A percentile compares a stretch with the other conserved stretches of the same genome.
These are phyloP conservation scores for Lanmaoa rubissima DNA, from an alignment of 768 basidiomycete species.

Conservation along the genomic window DNA sequence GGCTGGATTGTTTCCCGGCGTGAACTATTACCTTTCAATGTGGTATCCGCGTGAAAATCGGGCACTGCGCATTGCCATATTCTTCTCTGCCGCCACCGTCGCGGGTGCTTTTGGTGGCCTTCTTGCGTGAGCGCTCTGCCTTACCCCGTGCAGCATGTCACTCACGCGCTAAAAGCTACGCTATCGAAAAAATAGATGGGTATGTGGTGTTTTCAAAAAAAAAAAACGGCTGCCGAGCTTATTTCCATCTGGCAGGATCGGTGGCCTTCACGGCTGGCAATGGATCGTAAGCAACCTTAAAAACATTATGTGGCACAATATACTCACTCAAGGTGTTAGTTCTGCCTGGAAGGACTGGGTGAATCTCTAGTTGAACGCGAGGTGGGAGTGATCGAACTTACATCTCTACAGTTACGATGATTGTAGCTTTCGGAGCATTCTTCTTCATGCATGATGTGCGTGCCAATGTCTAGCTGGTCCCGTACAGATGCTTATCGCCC, in stretches of 20 bases:
- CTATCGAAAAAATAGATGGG: constrained; percentile 35
- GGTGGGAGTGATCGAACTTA: not conserved
- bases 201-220: constrained; percentile 24
- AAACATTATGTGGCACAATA: not conserved
- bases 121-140: constrained; percentile 37
- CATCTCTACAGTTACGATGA: constrained; percentile 19
- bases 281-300: constrained; percentile 35
- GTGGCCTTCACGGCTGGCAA: constrained; percentile 36
- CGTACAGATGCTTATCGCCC: constrained; percentile 1
- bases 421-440: constrained; percentile 32
- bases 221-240: not conserved
- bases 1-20: too few species aligned
- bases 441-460: constrained; percentile 55
- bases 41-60: too few species aligned
- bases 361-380: not conserved
- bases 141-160: not conserved
- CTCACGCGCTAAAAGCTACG: constrained; percentile 30
- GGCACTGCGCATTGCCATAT: constrained; percentile 29
- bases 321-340: constrained; percentile 21
- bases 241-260: constrained; percentile 14
- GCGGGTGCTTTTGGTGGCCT: constrained; percentile 53
- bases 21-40: too few species aligned
- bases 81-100: constrained; percentile 60
- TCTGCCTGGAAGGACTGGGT: constrained; percentile 33
- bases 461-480: not conserved